A percentile compares a stretch with the other conserved stretches of the same genome.
Evolutionary conservation across 495 filamentous ascomycete genomes (phyloP).

Genomic region (Daldinia concentrica): DNA sequence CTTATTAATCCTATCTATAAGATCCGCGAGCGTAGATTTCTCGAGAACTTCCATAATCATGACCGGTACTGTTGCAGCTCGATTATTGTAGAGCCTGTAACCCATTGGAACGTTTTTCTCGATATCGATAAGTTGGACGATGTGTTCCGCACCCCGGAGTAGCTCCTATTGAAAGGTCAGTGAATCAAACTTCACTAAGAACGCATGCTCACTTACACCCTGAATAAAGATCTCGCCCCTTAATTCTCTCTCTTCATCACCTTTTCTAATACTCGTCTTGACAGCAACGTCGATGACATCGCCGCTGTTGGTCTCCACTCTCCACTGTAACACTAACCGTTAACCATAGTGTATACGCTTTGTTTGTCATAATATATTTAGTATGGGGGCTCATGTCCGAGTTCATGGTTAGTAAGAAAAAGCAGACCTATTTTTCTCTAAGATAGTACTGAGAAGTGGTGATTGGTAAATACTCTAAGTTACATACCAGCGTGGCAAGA

Average conservation of each 20-base stretch:
- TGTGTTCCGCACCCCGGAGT: constrained; percentile 1
- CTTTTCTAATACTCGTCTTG: background rate
- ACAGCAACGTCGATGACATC: background rate
- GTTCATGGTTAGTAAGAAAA: background rate
- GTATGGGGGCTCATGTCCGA: background rate
- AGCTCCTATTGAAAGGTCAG: background rate
- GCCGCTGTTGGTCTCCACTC: background rate
- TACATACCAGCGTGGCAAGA: constrained; percentile 16
- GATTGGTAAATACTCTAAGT: background rate
- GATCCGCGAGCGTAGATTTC: background rate
- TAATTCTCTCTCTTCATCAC: background rate
- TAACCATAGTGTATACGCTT: background rate
- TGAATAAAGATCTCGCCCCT: background rate
- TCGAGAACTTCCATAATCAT: constrained; percentile 15
- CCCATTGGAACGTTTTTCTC: background rate
- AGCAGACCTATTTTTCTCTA: background rate
- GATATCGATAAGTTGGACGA: constrained; percentile 6
- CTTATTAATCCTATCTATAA: constrained; percentile 5
- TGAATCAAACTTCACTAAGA: background rate
- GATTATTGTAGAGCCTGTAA: background rate
- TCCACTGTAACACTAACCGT: constrained; percentile 11
- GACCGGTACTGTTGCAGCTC: background rate
- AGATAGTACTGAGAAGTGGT: background rate
- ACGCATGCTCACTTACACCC: constrained; percentile 1
- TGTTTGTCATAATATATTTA: background rate